These are phyloP conservation scores for Tricharina praecox DNA, from an alignment of 495 filamentous ascomycete genomes.

Conservation along the genomic window DNA sequence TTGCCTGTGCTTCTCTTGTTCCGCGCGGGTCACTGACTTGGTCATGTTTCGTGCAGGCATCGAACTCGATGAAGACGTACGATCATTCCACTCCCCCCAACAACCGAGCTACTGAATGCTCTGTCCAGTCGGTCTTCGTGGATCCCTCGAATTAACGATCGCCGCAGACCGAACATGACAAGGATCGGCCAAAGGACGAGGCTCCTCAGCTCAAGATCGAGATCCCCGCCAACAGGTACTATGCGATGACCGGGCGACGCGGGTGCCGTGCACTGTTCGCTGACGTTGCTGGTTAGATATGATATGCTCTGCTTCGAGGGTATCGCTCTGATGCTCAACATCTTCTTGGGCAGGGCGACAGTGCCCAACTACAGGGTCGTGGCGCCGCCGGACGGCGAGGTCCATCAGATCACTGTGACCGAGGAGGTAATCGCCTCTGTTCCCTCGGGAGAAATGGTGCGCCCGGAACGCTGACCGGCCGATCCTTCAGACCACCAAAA, in stretches of 20 bases:
- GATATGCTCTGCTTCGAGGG: constrained; percentile 98
- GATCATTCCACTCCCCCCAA: background rate
- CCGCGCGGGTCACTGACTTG: too few relatives aligned
- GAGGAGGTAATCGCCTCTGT: background rate
- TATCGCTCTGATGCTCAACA: constrained; percentile 84
- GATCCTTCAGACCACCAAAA: constrained; percentile 43
- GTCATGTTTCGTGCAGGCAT: constrained; percentile 48
- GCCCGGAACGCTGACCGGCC: constrained; percentile 4
- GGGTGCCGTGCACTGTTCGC: background rate
- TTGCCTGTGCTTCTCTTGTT: too few relatives aligned
- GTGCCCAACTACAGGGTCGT: constrained; percentile 64
- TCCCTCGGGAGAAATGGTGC: background rate
- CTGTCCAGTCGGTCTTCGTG: background rate
- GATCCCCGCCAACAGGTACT: constrained; percentile 79
- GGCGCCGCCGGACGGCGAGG: constrained; percentile 50
- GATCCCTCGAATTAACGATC: background rate
- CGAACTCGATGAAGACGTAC: constrained; percentile 87
- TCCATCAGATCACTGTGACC: constrained; percentile 62
- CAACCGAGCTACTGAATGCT: background rate
- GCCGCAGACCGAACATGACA: constrained; percentile 20
- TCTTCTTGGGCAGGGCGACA: constrained; percentile 61
- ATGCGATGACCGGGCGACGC: background rate
- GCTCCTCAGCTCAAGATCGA: constrained; percentile 92
- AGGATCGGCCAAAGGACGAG: constrained; percentile 43
- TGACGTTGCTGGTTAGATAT: constrained; percentile 41